phyloP scores from a whole-genome alignment of 192 early-diverging fungal genomes.

The Coemansia sp. region DNA sequence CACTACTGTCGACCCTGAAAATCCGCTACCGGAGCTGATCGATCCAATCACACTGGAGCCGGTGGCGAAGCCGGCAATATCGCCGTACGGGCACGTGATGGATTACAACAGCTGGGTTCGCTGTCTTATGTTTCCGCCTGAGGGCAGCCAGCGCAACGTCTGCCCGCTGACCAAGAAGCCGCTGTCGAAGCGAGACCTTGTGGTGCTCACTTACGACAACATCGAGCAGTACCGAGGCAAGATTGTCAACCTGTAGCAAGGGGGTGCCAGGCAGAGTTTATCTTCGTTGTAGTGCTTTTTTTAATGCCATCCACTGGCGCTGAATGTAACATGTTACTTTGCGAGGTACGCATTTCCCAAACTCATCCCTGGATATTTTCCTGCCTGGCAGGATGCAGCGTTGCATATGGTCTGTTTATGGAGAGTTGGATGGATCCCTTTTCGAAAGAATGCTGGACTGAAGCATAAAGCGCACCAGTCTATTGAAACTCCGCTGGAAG shows the following conservation, averaged over 20 bases:
- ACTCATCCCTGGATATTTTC: too few species aligned
- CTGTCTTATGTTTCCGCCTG: conserved; percentile 71
- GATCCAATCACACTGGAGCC: conserved; percentile 94
- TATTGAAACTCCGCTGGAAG: background rate
- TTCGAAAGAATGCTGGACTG: too few species aligned
- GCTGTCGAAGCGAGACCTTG: conserved; percentile 86
- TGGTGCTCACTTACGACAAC: conserved; percentile 74
- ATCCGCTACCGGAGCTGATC: conserved; percentile 87
- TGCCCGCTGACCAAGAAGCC: conserved; percentile 95
- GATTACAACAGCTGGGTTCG: conserved; percentile 86
- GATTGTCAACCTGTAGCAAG: conserved; percentile 67
- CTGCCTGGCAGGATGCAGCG: too few species aligned
- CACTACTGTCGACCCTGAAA: conserved; percentile 56
- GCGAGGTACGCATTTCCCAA: too few species aligned
- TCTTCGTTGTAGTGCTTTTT: background rate
- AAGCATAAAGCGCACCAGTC: background rate
- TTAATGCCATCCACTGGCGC: too few species aligned
- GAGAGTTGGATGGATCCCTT: too few species aligned
- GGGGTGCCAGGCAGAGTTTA: too few species aligned
- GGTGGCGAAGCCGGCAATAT: conserved; percentile 90
- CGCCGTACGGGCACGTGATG: conserved; percentile 91
- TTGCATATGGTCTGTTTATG: too few species aligned
- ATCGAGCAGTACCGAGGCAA: conserved; percentile 74
- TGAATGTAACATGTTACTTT: too few species aligned
- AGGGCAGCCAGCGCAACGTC: conserved; percentile 78